phyloP scores from a whole-genome alignment of 495 filamentous ascomycete species.

The Aspergillus panamensis region DNA sequence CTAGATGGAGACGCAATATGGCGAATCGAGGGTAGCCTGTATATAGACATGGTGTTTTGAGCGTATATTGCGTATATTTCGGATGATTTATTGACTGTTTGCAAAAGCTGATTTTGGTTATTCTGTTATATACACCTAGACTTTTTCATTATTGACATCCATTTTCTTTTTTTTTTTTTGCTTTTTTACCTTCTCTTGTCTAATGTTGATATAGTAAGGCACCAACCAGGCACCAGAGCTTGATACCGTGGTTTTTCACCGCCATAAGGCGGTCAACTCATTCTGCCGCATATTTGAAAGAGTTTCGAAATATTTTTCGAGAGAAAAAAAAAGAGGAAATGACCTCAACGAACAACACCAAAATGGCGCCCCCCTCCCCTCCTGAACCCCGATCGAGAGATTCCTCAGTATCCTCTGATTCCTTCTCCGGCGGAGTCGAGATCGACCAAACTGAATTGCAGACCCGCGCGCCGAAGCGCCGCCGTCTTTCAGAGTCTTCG shows the following conservation, averaged over 20 bases:
- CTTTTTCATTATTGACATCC: neutral
- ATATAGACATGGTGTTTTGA: neutral
- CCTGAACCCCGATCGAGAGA: conserved; percentile 27
- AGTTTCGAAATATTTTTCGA: conserved; percentile 18
- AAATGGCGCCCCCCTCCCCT: conserved; percentile 34
- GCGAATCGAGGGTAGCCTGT: conserved; percentile 19
- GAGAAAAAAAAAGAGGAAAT: neutral
- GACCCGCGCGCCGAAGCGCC: conserved; percentile 38
- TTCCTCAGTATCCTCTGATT: conserved; percentile 20
- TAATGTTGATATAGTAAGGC: neutral
- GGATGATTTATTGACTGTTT: neutral
- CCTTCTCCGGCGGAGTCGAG: conserved; percentile 19
- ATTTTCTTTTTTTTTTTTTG: neutral
- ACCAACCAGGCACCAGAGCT: neutral
- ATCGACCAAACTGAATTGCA: conserved; percentile 24
- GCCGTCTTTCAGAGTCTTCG: conserved; percentile 43
- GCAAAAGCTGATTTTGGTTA: neutral
- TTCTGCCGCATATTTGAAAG: conserved; percentile 37
- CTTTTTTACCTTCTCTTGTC: neutral
- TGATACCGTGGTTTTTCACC: conserved; percentile 1
- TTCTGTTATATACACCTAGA: neutral
- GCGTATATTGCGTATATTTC: conserved; percentile 15
- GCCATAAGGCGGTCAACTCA: conserved; percentile 33
- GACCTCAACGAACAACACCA: conserved; percentile 19
- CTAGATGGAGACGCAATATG: conserved; percentile 28